A percentile compares a stretch with the other conserved stretches of the same genome.
Conservation (phyloP, 495 filamentous ascomycete genomes). For the Hypoxylon fuscum region DNA sequence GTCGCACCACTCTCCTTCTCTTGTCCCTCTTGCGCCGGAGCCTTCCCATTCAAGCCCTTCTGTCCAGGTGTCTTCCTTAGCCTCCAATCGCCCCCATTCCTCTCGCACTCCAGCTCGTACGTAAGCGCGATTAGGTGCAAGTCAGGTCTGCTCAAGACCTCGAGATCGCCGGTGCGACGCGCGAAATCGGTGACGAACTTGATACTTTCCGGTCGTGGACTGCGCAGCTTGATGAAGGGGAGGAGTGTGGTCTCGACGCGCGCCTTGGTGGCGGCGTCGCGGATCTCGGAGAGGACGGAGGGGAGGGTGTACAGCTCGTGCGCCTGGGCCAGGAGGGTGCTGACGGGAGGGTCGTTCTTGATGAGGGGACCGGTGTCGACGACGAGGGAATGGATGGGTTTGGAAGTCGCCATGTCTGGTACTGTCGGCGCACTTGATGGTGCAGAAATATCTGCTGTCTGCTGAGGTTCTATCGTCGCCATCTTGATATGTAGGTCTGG, state of each 20-base stretch:
- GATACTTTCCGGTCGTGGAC: slow-evolving; percentile 76
- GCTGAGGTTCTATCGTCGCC: slow-evolving; percentile 27
- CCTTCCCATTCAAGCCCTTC: slow-evolving; percentile 75
- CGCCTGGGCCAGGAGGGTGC: slow-evolving; percentile 76
- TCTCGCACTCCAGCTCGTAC: slow-evolving; percentile 89
- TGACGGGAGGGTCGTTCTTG: slow-evolving; percentile 83
- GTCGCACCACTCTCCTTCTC: slow-evolving; percentile 33
- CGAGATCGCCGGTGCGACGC: slow-evolving; percentile 85
- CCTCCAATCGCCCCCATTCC: slow-evolving; percentile 84
- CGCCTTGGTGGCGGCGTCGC: slow-evolving; percentile 80
- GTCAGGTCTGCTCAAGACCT: slow-evolving; percentile 87
- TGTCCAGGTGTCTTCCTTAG: slow-evolving; percentile 80
- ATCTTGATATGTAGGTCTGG: slow-evolving; percentile 21
- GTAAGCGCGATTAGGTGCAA: slow-evolving; percentile 87
- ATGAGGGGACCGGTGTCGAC: slow-evolving; percentile 93
- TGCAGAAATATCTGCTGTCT: background rate
- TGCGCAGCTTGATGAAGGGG: slow-evolving; percentile 83
- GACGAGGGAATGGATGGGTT: slow-evolving; percentile 83
- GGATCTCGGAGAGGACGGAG: slow-evolving; percentile 86
- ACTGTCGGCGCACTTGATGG: slow-evolving; percentile 3
- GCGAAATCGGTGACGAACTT: slow-evolving; percentile 85
- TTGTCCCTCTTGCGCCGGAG: slow-evolving; percentile 56
- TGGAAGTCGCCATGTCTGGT: slow-evolving; percentile 43
- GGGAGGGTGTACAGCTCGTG: slow-evolving; percentile 86
- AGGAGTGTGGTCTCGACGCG: slow-evolving; percentile 82